Percentiles rank a stretch among this genome's conserved stretches.
Conservation (phyloP, 139 green algal genomes). For the Pleodorina starrii region DNA sequence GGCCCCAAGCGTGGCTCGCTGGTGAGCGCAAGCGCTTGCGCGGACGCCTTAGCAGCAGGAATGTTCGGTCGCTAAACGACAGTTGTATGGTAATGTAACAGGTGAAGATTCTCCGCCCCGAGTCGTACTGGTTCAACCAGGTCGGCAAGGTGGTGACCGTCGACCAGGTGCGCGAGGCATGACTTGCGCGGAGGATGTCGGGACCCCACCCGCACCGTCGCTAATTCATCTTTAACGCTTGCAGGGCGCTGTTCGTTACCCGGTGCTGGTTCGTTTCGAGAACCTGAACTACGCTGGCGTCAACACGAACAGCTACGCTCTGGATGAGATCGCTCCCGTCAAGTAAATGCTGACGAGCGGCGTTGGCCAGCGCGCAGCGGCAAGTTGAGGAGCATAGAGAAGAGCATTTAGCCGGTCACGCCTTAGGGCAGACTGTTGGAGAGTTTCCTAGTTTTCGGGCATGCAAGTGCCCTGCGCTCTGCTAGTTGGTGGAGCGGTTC, state of each 20-base stretch:
- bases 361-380: neutral
- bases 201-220: neutral
- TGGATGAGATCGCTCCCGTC: constrained; percentile 88
- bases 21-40: constrained; percentile 56
- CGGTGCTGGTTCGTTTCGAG: constrained; percentile 97
- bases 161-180: constrained; percentile 85
- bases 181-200: too few relatives aligned
- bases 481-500: neutral
- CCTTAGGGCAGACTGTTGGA: constrained; percentile 28
- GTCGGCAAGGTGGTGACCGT: constrained; percentile 98
- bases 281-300: constrained; percentile 98
- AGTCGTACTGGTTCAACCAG: constrained; percentile 99
- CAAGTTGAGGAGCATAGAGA: constrained; percentile 22
- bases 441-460: constrained; percentile 4
- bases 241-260: constrained; percentile 97
- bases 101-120: constrained; percentile 97
- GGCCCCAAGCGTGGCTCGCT: constrained; percentile 89
- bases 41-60: neutral
- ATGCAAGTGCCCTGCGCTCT: neutral
- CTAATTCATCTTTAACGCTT: neutral
- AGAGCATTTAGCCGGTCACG: neutral
- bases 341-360: constrained; percentile 47
- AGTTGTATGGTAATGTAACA: constrained; percentile 55
- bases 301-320: constrained; percentile 97
- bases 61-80: neutral